phyloP scores from a whole-genome alignment of 441 rosid genomes.

The Omphalea diandra region DNA sequence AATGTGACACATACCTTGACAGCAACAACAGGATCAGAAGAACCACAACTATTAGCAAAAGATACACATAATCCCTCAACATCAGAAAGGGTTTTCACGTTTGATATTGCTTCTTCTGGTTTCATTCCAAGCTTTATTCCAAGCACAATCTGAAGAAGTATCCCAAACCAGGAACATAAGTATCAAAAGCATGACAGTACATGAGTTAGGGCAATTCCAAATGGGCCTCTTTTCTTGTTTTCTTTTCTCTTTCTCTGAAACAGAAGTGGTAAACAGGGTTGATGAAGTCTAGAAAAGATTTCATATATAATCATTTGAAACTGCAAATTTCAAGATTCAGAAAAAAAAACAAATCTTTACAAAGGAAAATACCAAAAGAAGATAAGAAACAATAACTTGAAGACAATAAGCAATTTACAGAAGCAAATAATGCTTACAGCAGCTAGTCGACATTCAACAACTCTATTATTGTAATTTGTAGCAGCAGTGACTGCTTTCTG shows the following conservation, averaged over 20 bases:
- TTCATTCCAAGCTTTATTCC: conserved; percentile 86
- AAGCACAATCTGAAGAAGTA: conserved; percentile 63
- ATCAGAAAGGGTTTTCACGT: conserved; percentile 85
- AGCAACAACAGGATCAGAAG: conserved; percentile 76
- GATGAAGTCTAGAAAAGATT: no score
- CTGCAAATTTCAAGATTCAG: neutral
- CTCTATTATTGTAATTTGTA: conserved; percentile 92
- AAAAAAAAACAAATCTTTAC: no score
- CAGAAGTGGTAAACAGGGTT: no score
- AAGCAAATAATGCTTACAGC: conserved; percentile 52
- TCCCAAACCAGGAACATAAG: conserved; percentile 22
- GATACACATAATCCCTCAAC: conserved; percentile 83
- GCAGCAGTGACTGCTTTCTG: conserved; percentile 98
- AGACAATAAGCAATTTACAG: neutral
- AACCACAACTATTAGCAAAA: conserved; percentile 52
- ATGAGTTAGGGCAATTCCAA: no score
- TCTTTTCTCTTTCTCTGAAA: neutral
- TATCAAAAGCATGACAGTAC: no score
- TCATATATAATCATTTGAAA: neutral
- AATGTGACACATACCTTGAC: conserved; percentile 62
- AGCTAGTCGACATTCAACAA: conserved; percentile 92
- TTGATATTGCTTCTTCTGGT: conserved; percentile 62
- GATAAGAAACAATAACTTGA: neutral
- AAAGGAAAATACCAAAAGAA: neutral
- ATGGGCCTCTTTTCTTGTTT: neutral